Percentiles rank a stretch among this genome's conserved stretches.
Conservation (phyloP, 352 stramenopile genomes). For the Pythium myriotylum region DNA sequence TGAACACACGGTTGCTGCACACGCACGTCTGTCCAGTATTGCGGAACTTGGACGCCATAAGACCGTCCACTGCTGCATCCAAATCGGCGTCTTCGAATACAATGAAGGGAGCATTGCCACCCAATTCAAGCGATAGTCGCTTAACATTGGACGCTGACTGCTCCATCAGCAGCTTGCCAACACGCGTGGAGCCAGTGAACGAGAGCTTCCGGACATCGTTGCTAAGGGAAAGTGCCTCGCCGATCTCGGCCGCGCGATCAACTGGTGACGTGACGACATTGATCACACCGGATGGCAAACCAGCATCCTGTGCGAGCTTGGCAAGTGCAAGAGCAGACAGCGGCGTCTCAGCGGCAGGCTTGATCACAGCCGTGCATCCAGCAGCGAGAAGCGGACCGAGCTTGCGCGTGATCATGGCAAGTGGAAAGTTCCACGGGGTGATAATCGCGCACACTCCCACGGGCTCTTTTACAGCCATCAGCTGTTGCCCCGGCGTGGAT, state of each 20-base stretch:
- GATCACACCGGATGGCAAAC: slow-evolving; percentile 86
- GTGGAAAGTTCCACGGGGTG: slow-evolving; percentile 99
- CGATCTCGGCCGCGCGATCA: slow-evolving; percentile 72
- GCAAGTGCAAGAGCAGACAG: slow-evolving; percentile 93
- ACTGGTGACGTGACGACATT: slow-evolving; percentile 86
- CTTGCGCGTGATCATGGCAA: slow-evolving; percentile 98
- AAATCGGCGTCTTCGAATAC: slow-evolving; percentile 91
- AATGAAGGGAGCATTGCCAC: slow-evolving; percentile 93
- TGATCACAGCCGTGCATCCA: slow-evolving; percentile 96
- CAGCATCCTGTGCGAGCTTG: slow-evolving; percentile 86
- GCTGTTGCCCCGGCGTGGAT: slow-evolving; percentile 48
- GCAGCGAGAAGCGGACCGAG: slow-evolving; percentile 91
- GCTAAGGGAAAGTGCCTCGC: slow-evolving; percentile 67
- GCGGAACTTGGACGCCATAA: slow-evolving; percentile 88
- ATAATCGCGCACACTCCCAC: slow-evolving; percentile 96
- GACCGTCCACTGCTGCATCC: slow-evolving; percentile 79
- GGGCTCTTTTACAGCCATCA: slow-evolving; percentile 89
- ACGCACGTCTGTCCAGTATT: slow-evolving; percentile 91
- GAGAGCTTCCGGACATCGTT: slow-evolving; percentile 88
- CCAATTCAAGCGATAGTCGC: slow-evolving; percentile 88
- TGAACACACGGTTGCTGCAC: slow-evolving; percentile 92
- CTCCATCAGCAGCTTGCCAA: slow-evolving; percentile 82
- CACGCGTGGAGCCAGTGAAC: slow-evolving; percentile 87
- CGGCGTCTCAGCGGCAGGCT: slow-evolving; percentile 96
- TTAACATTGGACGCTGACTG: slow-evolving; percentile 83